Conservation (phyloP, 2,329 filamentous ascomycete genomes). For the Pseudogymnoascus sp. region DNA sequence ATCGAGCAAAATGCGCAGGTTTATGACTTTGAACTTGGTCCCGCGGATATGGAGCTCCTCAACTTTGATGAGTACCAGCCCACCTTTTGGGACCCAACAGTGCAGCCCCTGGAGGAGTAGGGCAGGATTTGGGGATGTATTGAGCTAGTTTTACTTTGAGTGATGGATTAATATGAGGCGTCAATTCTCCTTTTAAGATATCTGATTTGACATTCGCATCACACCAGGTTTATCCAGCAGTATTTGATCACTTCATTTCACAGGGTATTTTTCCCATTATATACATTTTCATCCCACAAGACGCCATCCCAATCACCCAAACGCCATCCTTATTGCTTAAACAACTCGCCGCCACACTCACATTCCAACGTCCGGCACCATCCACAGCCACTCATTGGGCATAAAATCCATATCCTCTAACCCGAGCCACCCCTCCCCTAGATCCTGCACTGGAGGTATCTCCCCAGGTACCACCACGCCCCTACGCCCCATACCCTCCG, state of each 20-base stretch:
- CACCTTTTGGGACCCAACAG: conserved; percentile 48
- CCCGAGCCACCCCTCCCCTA: not conserved
- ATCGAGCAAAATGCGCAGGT: conserved; percentile 55
- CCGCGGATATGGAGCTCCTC: conserved; percentile 42
- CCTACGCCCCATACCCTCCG: not conserved
- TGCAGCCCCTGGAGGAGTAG: conserved; percentile 35
- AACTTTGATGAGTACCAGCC: conserved; percentile 45
- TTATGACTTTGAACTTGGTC: conserved; percentile 46
- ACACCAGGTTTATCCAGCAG: not conserved
- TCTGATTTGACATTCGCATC: not conserved
- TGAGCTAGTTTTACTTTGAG: not conserved
- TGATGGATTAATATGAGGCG: not conserved
- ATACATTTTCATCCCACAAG: not conserved
- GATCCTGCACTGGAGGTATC: not conserved
- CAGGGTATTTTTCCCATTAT: not conserved
- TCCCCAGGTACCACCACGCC: not conserved
- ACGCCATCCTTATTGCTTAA: not conserved
- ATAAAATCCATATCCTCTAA: conserved; percentile 8
- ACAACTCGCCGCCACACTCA: not conserved
- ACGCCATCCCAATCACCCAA: not conserved
- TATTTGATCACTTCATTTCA: not conserved
- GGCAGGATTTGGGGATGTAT: not conserved
- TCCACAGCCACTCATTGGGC: conserved; percentile 9
- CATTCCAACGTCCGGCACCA: not conserved
- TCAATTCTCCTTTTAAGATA: not conserved